These are phyloP conservation scores for Psilocybe cubensis DNA, from an alignment of 768 basidiomycete genomes.

Conservation along the genomic window DNA sequence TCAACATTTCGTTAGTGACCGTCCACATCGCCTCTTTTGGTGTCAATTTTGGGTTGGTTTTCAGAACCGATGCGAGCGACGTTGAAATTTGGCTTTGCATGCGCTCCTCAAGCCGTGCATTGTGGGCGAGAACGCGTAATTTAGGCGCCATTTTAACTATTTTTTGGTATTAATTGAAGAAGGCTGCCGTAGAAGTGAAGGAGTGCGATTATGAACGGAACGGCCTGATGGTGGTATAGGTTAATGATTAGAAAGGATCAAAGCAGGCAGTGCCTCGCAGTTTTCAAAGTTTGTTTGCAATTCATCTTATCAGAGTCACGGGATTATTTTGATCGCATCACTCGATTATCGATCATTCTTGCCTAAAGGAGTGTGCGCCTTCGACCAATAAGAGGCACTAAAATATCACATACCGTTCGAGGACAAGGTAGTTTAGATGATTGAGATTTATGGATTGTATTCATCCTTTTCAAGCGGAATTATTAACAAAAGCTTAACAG, in stretches of 20 bases:
- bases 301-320: conserved; percentile 13
- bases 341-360: conserved; percentile 7
- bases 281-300: not conserved
- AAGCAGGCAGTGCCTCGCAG: conserved; percentile 6
- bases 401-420: not conserved
- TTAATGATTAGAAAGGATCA: not conserved
- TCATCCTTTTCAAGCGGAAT: no score
- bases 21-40: conserved; percentile 33
- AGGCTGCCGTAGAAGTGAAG: not conserved
- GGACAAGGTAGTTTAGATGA: not conserved
- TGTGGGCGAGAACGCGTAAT: conserved; percentile 19
- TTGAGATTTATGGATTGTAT: no score
- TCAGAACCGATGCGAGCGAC: conserved; percentile 27
- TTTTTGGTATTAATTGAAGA: not conserved
- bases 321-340: not conserved
- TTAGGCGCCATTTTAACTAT: conserved; percentile 25
- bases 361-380: not conserved
- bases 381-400: not conserved
- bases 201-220: not conserved
- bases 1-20: conserved; percentile 38
- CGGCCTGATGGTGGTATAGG: conserved; percentile 8
- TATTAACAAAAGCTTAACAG: not conserved
- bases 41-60: conserved; percentile 29
- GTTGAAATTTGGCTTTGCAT: conserved; percentile 28
- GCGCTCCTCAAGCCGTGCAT: conserved; percentile 22